A percentile compares a stretch with the other conserved stretches of the same genome.
Conservation (phyloP, 331 rosid genomes). For the Arachis monticola region DNA sequence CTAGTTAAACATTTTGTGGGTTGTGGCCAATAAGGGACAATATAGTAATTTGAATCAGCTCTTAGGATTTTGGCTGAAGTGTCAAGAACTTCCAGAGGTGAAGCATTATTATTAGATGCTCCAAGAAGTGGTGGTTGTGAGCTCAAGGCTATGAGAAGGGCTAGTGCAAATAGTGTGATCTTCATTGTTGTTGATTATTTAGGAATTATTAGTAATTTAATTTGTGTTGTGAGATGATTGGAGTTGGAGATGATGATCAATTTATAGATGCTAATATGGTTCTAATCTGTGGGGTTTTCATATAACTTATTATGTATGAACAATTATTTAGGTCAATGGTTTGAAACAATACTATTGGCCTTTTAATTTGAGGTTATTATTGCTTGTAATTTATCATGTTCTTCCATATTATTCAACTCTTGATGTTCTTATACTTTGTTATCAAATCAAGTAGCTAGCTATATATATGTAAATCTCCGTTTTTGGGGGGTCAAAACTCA, state of each 20-base stretch:
- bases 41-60: conserved; percentile 12
- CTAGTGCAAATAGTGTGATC: neutral
- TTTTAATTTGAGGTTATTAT: too few species aligned
- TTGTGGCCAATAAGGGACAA: conserved; percentile 28
- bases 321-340: neutral
- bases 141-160: conserved; percentile 36
- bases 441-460: too few species aligned
- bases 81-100: conserved; percentile 44
- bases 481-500: too few species aligned
- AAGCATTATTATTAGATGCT: conserved; percentile 9
- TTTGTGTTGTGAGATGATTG: neutral
- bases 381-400: neutral
- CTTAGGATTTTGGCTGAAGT: conserved; percentile 36
- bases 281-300: neutral
- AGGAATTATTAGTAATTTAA: neutral
- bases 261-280: neutral
- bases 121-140: conserved; percentile 21
- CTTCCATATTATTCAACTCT: too few species aligned
- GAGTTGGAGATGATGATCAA: neutral
- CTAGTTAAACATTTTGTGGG: neutral
- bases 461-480: too few species aligned
- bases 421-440: too few species aligned
- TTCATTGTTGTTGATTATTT: conserved; percentile 15
- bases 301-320: neutral
- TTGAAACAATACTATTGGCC: neutral